Base-by-base conservation (phyloP, 257 asterid species). In the Penstemon barbatus region DNA sequence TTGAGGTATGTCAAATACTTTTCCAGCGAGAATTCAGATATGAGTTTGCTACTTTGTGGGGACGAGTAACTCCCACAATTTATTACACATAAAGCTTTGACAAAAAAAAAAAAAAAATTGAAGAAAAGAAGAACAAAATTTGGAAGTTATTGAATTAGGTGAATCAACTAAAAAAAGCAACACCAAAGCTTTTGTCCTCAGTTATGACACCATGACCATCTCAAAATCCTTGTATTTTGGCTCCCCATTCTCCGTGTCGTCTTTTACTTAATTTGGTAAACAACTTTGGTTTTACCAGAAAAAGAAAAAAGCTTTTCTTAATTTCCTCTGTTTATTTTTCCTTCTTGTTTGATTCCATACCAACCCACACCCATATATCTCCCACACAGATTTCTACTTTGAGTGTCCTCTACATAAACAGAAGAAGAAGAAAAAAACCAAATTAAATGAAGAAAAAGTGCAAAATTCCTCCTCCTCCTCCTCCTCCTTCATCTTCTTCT, bases 401-500 rank as follows among this genome's bases (percentile, higher is more conserved):
- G 19, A 51, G 13, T 39, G 50, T 11, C 46, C 48, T 7, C 40
- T 50, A 5, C 53, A 67, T 37, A 41, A 10, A 44, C 41, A 56
- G 41, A 49, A 25, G 33, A 25, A 25, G 33, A 3, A 33, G n/a
- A 64, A 6, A 45, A 18, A 39, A 10, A 68, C 8, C 8, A 19
- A 15, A 33, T 41, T 15, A 36, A 71, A 83, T 82, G 95, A 83
- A 77, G 87, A 82, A 83, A 61, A 79, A 44, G 18, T 39, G 71
- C 38, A 65, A 25, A 25, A 25, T 70, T 39, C 44, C 57, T 10
- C 49, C 72, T 19, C 42, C 76, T 59, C 65, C 75, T 18, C 41
- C 45, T 10, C 67, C 85, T 49, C 66, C 78, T 8, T 81, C 92
- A 0, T 83, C 90, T 6, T 86, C 93, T 18, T 83, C 96, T 54